Conservation (phyloP, 192 early-diverging fungal genomes). For the Allomyces javanicus region DNA sequence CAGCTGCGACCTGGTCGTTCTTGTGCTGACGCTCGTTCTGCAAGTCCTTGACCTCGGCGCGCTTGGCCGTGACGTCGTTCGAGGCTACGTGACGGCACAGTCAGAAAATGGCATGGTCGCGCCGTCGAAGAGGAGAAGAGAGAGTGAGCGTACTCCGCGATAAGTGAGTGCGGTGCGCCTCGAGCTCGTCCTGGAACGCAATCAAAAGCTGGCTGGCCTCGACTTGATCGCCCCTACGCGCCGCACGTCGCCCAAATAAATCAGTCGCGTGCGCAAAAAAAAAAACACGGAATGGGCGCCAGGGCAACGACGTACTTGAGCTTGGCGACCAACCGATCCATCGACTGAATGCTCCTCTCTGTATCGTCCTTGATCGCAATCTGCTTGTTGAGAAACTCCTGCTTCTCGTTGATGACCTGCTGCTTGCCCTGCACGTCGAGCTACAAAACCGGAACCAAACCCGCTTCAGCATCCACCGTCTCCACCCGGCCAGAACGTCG, state of each 20-base stretch:
- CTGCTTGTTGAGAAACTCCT: slow-evolving; percentile 26
- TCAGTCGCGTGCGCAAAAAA: no score
- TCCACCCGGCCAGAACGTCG: no score
- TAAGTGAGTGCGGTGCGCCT: slow-evolving; percentile 25
- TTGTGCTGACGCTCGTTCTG: slow-evolving; percentile 23
- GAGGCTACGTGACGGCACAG: slow-evolving; percentile 15
- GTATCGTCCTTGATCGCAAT: slow-evolving; percentile 20
- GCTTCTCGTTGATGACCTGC: slow-evolving; percentile 14
- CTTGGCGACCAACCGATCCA: slow-evolving; percentile 26
- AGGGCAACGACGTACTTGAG: slow-evolving; percentile 10
- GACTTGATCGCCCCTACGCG: slow-evolving; percentile 17
- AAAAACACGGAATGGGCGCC: background rate
- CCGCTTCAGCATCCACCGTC: no score
- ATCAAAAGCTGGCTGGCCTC: slow-evolving; percentile 11
- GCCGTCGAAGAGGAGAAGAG: background rate
- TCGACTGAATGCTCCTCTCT: slow-evolving; percentile 26
- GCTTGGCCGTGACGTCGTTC: slow-evolving; percentile 22
- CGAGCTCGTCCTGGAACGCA: slow-evolving; percentile 35
- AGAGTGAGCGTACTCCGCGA: slow-evolving; percentile 18
- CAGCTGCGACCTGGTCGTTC: slow-evolving; percentile 12
- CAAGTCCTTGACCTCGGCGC: slow-evolving; percentile 20
- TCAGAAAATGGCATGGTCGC: background rate
- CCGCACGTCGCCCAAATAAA: no score
- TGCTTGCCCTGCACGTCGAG: no score
- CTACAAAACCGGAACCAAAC: no score